These are phyloP conservation scores for Blastobotrys apis DNA, from an alignment of 1,139 yeast genomes.

Conservation along the genomic window DNA sequence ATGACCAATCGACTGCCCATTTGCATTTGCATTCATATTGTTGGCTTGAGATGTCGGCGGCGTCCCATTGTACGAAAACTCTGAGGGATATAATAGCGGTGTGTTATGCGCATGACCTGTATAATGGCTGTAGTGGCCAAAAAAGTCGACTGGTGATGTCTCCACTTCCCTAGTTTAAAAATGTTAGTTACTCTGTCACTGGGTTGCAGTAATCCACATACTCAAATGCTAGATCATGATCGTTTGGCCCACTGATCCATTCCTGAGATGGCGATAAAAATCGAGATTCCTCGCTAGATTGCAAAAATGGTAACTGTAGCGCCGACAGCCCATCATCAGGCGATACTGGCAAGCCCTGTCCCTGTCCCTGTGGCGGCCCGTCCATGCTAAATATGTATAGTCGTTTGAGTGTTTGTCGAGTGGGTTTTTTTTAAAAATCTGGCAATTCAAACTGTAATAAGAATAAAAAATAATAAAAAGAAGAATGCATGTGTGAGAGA, in stretches of 20 bases:
- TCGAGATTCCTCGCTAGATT: conserved; percentile 24
- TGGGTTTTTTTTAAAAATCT: no score
- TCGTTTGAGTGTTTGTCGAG: no score
- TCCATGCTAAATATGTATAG: no score
- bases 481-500: no score
- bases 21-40: background rate
- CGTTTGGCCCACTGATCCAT: conserved; percentile 12
- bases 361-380: background rate
- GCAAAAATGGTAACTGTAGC: conserved; percentile 28
- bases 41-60: no score
- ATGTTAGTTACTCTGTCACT: background rate
- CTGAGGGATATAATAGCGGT: conserved; percentile 4
- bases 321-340: conserved; percentile 19
- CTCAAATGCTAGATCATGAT: conserved; percentile 17
- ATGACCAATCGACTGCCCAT: background rate
- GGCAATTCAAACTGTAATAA: no score
- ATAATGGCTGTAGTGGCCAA: conserved; percentile 25
- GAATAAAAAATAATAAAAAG: no score
- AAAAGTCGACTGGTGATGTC: conserved; percentile 26
- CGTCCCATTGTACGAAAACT: background rate
- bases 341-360: background rate
- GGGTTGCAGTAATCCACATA: conserved; percentile 15
- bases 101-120: conserved; percentile 1
- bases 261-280: conserved; percentile 18
- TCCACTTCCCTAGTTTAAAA: conserved; percentile 20